Percentiles rank a stretch among this genome's conserved stretches.
Evolutionary conservation across 768 basidiomycete genomes (phyloP).

Genomic region (Amanita brunnescens): DNA sequence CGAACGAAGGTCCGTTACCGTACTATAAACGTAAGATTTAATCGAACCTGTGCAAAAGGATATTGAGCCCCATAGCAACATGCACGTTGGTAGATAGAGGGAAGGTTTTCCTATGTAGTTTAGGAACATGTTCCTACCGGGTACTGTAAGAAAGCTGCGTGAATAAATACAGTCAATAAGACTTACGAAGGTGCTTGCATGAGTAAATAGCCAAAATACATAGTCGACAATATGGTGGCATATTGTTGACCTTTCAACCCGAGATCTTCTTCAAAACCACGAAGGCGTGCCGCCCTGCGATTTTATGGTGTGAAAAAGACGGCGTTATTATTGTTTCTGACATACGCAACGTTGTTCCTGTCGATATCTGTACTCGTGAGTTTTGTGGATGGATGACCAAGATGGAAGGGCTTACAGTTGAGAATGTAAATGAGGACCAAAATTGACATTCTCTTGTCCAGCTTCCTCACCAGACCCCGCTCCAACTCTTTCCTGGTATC

Average conservation of each 20-base stretch:
- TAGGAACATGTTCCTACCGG: conserved; percentile 56
- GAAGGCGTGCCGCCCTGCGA: conserved; percentile 50
- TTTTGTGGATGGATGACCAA: conserved; percentile 7
- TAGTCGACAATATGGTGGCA: conserved; percentile 47
- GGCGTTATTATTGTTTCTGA: background rate
- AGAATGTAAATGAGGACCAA: conserved; percentile 39
- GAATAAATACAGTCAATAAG: background rate
- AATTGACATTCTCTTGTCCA: conserved; percentile 44
- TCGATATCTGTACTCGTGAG: conserved; percentile 39
- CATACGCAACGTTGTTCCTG: conserved; percentile 57
- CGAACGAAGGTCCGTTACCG: background rate
- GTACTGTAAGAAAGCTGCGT: background rate
- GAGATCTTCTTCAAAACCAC: conserved; percentile 58
- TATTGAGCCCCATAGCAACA: conserved; percentile 58
- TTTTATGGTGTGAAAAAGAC: background rate
- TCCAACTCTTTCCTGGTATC: conserved; percentile 24
- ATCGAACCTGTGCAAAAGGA: conserved; percentile 40
- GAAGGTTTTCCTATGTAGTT: conserved; percentile 57
- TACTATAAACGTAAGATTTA: background rate
- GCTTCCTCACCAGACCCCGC: conserved; percentile 32
- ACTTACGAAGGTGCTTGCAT: conserved; percentile 69
- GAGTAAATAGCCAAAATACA: conserved; percentile 60
- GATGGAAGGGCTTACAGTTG: conserved; percentile 24
- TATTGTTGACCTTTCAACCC: conserved; percentile 52
- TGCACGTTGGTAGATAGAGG: conserved; percentile 50